phyloP scores from a whole-genome alignment of 495 filamentous ascomycete genomes.

The Lepidopterella palustris region DNA sequence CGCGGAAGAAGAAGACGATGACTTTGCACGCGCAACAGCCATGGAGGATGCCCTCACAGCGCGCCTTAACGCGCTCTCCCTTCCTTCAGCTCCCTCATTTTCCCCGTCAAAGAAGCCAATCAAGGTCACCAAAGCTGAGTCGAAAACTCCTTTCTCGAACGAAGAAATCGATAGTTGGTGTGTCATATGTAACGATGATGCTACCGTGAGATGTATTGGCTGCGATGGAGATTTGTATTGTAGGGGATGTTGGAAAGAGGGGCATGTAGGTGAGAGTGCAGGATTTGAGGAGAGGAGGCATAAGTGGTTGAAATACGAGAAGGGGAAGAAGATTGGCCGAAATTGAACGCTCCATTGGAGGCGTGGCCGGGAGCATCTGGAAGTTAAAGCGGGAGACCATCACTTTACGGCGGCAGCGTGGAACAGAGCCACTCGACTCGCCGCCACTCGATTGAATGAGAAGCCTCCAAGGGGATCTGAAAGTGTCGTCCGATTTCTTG shows the following conservation, averaged over 20 bases:
- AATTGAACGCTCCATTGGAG: too few relatives aligned
- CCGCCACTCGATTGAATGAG: too few relatives aligned
- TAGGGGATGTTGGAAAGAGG: slow-evolving; percentile 59
- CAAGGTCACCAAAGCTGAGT: slow-evolving; percentile 24
- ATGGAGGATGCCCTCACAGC: slow-evolving; percentile 27
- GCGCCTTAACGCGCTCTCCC: slow-evolving; percentile 27
- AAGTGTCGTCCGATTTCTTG: too few relatives aligned
- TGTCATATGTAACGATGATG: slow-evolving; percentile 62
- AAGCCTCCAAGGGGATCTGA: too few relatives aligned
- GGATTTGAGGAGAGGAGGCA: slow-evolving; percentile 50
- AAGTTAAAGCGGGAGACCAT: too few relatives aligned
- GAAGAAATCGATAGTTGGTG: slow-evolving; percentile 65
- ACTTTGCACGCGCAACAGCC: slow-evolving; percentile 13
- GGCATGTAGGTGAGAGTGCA: slow-evolving; percentile 53
- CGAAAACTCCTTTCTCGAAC: slow-evolving; percentile 40
- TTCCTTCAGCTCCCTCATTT: slow-evolving; percentile 52
- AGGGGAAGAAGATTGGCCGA: too few relatives aligned
- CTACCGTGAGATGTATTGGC: slow-evolving; percentile 53
- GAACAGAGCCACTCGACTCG: too few relatives aligned
- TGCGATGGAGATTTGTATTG: slow-evolving; percentile 65
- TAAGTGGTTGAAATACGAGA: slow-evolving; percentile 24
- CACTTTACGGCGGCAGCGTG: too few relatives aligned
- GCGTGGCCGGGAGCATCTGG: too few relatives aligned
- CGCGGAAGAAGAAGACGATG: neutral
- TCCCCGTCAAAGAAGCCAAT: slow-evolving; percentile 39